phyloP scores from a whole-genome alignment of 2,329 filamentous ascomycete genomes.

The Curvularia lunata region DNA sequence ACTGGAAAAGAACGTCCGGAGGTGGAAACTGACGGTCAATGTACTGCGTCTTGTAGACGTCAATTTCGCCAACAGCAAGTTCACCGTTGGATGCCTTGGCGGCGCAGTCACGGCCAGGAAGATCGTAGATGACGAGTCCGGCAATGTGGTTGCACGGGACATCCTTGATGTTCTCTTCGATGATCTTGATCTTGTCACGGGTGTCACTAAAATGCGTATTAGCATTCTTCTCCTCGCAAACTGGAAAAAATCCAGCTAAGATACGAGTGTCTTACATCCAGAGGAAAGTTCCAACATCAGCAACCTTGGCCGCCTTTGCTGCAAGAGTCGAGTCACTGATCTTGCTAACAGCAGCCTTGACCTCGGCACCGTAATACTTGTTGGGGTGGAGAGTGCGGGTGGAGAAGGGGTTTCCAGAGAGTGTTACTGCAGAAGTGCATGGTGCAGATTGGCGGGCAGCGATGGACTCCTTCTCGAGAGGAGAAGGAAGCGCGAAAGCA shows the following conservation, averaged over 20 bases:
- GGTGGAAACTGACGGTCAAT: slow-evolving; percentile 55
- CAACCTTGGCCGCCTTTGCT: slow-evolving; percentile 57
- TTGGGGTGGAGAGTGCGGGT: slow-evolving; percentile 60
- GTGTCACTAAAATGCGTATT: slow-evolving; percentile 52
- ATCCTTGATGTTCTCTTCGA: slow-evolving; percentile 58
- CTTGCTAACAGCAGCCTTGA: slow-evolving; percentile 64
- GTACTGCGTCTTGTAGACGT: slow-evolving; percentile 59
- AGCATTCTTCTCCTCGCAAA: not conserved
- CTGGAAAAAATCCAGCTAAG: not conserved
- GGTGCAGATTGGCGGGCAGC: slow-evolving; percentile 41
- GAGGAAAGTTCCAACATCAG: slow-evolving; percentile 59
- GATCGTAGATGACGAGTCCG: slow-evolving; percentile 67
- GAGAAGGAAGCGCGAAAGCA: slow-evolving; percentile 44
- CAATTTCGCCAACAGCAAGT: slow-evolving; percentile 61
- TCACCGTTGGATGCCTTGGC: slow-evolving; percentile 71
- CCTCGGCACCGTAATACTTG: slow-evolving; percentile 61
- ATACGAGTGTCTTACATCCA: slow-evolving; percentile 56
- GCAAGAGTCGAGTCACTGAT: slow-evolving; percentile 58
- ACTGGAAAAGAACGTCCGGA: not conserved
- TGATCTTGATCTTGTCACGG: slow-evolving; percentile 57
- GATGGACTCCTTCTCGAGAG: slow-evolving; percentile 42
- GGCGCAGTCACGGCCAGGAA: slow-evolving; percentile 70
- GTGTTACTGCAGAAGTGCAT: slow-evolving; percentile 46
- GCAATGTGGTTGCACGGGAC: slow-evolving; percentile 58
- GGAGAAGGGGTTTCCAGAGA: slow-evolving; percentile 61